These are phyloP conservation scores for Ophiocordyceps camponoti-leonardi DNA, from an alignment of 2,329 filamentous ascomycete genomes.

Conservation along the genomic window DNA sequence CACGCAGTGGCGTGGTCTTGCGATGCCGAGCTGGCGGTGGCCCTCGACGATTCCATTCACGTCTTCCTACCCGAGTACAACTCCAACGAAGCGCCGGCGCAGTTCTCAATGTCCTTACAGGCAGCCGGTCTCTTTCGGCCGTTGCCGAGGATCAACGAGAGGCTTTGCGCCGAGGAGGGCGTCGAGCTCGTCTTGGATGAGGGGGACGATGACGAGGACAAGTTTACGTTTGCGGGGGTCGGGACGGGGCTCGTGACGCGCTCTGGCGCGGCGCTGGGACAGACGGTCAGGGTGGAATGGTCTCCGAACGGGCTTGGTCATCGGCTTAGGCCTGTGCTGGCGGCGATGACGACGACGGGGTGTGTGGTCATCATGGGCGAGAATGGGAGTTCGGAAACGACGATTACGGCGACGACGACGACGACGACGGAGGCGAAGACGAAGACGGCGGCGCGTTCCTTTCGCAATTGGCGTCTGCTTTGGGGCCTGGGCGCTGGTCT, in stretches of 20 bases:
- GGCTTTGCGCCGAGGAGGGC: constrained; percentile 22
- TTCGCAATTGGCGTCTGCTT: constrained; percentile 33
- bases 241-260: constrained; percentile 28
- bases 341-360: constrained; percentile 31
- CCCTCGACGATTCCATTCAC: constrained; percentile 36
- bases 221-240: constrained; percentile 21
- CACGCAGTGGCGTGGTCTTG: constrained; percentile 33
- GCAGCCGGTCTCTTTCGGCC: constrained; percentile 17
- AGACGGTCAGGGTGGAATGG: constrained; percentile 36
- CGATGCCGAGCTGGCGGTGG: constrained; percentile 38
- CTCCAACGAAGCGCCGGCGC: constrained; percentile 10
- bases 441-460: constrained; percentile 18
- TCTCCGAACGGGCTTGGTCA: constrained; percentile 40
- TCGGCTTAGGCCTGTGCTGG: constrained; percentile 33
- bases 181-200: constrained; percentile 10
- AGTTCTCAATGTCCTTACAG: constrained; percentile 17
- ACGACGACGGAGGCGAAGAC: too few relatives aligned
- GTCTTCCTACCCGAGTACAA: constrained; percentile 31
- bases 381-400: constrained; percentile 5
- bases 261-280: constrained; percentile 32
- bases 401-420: constrained; percentile 8
- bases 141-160: constrained; percentile 25
- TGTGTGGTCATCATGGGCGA: constrained; percentile 35
- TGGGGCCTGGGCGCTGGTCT: constrained; percentile 38
- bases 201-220: constrained; percentile 8